Evolutionary conservation across 140 eudicot species (phyloP).

Genomic region (Bidens hawaiensis): DNA sequence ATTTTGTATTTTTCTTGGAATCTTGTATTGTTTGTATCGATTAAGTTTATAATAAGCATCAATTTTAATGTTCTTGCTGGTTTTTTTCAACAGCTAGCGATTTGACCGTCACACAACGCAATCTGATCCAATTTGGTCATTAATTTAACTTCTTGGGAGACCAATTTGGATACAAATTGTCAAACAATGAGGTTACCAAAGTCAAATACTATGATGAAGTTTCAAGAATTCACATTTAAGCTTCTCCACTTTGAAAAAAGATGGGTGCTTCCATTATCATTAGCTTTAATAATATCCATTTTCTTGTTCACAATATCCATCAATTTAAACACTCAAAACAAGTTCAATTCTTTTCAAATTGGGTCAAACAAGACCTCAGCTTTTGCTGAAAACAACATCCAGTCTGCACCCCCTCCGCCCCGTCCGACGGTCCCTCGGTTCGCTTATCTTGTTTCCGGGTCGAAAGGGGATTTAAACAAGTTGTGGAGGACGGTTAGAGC

Average conservation of each 20-base stretch:
- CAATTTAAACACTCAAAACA: slow-evolving; percentile 54
- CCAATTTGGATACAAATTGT: slow-evolving; percentile 12
- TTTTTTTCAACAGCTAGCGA: slow-evolving; percentile 15
- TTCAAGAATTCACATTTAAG: slow-evolving; percentile 35
- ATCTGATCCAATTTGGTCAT: slow-evolving; percentile 16
- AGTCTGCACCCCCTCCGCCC: slow-evolving; percentile 40
- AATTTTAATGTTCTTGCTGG: slow-evolving; percentile 16
- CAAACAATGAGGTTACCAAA: slow-evolving; percentile 9
- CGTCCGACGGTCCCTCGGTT: slow-evolving; percentile 62
- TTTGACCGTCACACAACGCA: not conserved
- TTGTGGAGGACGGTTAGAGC: slow-evolving; percentile 82
- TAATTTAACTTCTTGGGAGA: slow-evolving; percentile 22
- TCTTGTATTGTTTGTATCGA: slow-evolving; percentile 19
- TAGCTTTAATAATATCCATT: slow-evolving; percentile 44
- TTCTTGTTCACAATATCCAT: slow-evolving; percentile 51
- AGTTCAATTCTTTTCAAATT: slow-evolving; percentile 43
- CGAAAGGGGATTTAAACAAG: slow-evolving; percentile 78
- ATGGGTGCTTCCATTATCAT: slow-evolving; percentile 71
- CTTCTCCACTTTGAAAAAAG: slow-evolving; percentile 53
- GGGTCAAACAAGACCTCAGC: slow-evolving; percentile 29
- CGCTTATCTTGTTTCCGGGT: slow-evolving; percentile 86
- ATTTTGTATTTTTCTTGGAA: slow-evolving; percentile 14
- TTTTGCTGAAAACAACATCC: slow-evolving; percentile 34
- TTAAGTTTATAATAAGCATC: not conserved
- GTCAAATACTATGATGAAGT: slow-evolving; percentile 10